These are phyloP conservation scores for Penicillium sp. DNA, from an alignment of 2,329 filamentous ascomycete species.

Conservation along the genomic window DNA sequence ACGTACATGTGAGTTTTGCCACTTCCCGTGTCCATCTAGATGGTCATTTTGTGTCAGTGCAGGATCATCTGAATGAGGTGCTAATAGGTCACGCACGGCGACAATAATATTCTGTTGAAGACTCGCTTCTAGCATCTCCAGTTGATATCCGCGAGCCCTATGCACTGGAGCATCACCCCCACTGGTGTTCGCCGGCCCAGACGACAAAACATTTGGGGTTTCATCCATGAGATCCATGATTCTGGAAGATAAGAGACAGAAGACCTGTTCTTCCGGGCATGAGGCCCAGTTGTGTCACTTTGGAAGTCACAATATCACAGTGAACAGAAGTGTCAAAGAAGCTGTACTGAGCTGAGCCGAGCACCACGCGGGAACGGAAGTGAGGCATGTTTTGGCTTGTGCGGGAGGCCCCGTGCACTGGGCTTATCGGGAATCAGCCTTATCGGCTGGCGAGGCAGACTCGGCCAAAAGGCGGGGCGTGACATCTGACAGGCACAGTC, in stretches of 20 bases:
- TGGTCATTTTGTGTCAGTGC: background rate
- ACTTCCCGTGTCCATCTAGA: constrained; percentile 71
- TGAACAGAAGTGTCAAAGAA: too few species aligned
- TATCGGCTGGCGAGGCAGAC: too few species aligned
- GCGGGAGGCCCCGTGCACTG: background rate
- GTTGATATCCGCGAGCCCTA: constrained; percentile 57
- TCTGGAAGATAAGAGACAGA: background rate
- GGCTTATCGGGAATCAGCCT: too few species aligned
- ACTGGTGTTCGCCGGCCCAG: background rate
- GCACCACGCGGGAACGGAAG: too few species aligned
- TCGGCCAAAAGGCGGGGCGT: too few species aligned
- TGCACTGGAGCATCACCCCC: constrained; percentile 11
- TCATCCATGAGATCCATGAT: constrained; percentile 5
- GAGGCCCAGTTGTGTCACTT: too few species aligned
- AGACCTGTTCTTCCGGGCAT: background rate
- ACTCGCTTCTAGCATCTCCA: constrained; percentile 69
- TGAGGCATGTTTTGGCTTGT: too few species aligned
- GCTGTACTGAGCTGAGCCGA: too few species aligned
- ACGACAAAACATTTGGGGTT: background rate
- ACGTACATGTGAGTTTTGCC: constrained; percentile 72
- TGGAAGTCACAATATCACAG: too few species aligned
- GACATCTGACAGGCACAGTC: too few species aligned
- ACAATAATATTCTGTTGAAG: constrained; percentile 65
- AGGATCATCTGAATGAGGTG: background rate
- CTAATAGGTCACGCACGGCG: constrained; percentile 44